Percentiles rank a stretch among this genome's conserved stretches.
Evolutionary conservation across 1,284 basidiomycete genomes (phyloP).

Genomic region (Papiliotrema fonsecae): DNA sequence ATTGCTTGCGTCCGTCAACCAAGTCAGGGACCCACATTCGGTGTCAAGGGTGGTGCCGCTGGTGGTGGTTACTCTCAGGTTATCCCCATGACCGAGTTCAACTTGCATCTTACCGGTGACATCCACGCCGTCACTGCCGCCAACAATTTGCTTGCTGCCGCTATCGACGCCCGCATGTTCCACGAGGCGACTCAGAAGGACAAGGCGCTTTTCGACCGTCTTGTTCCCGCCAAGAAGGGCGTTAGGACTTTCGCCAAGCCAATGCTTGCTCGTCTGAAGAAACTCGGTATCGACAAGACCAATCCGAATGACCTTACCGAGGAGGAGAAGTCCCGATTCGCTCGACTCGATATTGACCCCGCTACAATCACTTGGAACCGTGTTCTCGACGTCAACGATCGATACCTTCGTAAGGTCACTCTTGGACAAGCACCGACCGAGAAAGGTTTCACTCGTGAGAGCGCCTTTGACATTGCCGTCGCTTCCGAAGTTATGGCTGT

Average conservation of each 20-base stretch:
- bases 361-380: conserved; percentile 97
- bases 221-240: conserved; percentile 91
- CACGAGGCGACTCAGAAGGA: conserved; percentile 95
- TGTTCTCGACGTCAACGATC: conserved; percentile 93
- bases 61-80: conserved; percentile 98
- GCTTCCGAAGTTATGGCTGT: conserved; percentile 99
- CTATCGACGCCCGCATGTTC: conserved; percentile 95
- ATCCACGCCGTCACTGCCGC: conserved; percentile 97
- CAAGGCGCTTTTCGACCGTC: conserved; percentile 87
- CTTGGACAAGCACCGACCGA: conserved; percentile 87
- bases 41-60: conserved; percentile 98
- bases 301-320: conserved; percentile 87
- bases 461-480: conserved; percentile 95
- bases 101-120: conserved; percentile 86
- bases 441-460: conserved; percentile 79
- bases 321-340: conserved; percentile 85
- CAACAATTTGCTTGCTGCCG: conserved; percentile 94
- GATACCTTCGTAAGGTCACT: conserved; percentile 91
- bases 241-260: conserved; percentile 90
- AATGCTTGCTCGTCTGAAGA: conserved; percentile 92
- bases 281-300: conserved; percentile 93
- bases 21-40: conserved; percentile 97
- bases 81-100: conserved; percentile 97
- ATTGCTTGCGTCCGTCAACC: conserved; percentile 99
- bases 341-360: conserved; percentile 85